A percentile compares a stretch with the other conserved stretches of the same genome.
These are phyloP conservation scores for Zygotorulaspora mrakii DNA, from an alignment of 1,139 yeast genomes.

Conservation along the genomic window DNA sequence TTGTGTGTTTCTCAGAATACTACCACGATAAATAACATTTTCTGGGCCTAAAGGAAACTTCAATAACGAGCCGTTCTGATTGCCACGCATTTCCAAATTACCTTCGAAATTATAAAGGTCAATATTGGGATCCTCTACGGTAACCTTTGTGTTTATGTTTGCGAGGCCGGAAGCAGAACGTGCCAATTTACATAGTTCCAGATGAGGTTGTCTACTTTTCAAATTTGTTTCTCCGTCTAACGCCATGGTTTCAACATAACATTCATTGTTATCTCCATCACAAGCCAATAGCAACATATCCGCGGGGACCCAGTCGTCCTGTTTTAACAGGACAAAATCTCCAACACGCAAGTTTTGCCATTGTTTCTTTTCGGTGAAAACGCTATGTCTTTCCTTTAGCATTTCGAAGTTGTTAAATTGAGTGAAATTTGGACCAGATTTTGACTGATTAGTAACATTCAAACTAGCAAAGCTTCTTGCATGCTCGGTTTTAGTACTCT, in stretches of 20 bases:
- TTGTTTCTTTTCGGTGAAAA: constrained; percentile 32
- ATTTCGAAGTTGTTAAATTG: constrained; percentile 30
- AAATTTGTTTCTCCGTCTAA: constrained; percentile 94
- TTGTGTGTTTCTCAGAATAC: constrained; percentile 77
- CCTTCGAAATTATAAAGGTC: constrained; percentile 95
- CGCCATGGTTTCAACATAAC: constrained; percentile 94
- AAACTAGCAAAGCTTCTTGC: not conserved
- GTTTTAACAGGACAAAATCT: constrained; percentile 64
- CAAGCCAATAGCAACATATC: constrained; percentile 72
- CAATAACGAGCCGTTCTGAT: constrained; percentile 27
- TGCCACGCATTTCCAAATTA: constrained; percentile 40
- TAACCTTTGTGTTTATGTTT: constrained; percentile 49
- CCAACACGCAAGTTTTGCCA: constrained; percentile 89
- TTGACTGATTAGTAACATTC: not conserved
- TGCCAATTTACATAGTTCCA: constrained; percentile 51
- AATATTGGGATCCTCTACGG: constrained; percentile 84
- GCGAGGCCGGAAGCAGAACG: constrained; percentile 52
- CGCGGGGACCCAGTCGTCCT: constrained; percentile 93
- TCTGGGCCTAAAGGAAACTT: constrained; percentile 69
- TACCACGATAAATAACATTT: constrained; percentile 83
- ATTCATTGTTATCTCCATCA: constrained; percentile 62
- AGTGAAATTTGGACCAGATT: constrained; percentile 2
- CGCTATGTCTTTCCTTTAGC: constrained; percentile 27
- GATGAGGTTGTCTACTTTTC: constrained; percentile 67
- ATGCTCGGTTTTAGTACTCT: not conserved